Percentiles rank a stretch among this genome's conserved stretches.
phyloP scores from a whole-genome alignment of 2,329 filamentous ascomycete genomes.

The Metarhizium anisopliae region DNA sequence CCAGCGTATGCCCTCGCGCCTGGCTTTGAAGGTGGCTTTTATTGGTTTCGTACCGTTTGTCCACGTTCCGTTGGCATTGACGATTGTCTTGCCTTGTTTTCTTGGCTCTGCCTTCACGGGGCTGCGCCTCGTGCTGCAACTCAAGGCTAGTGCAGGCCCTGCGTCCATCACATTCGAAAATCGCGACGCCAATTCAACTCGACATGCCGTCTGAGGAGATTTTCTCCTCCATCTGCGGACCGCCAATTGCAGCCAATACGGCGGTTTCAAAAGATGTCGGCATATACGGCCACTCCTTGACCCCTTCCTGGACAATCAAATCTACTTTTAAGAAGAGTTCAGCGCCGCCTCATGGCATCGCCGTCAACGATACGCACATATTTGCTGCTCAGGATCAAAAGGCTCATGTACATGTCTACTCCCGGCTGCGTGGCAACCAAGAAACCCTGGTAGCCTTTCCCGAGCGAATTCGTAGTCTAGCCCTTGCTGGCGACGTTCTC shows the following conservation, averaged over 20 bases:
- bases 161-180: background rate
- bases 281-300: conserved; percentile 76
- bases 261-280: conserved; percentile 69
- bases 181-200: background rate
- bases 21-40: background rate
- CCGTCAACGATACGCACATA: conserved; percentile 71
- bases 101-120: background rate
- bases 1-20: background rate
- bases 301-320: conserved; percentile 67
- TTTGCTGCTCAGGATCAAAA: conserved; percentile 90
- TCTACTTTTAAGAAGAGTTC: conserved; percentile 87
- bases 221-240: conserved; percentile 48
- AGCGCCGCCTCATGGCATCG: conserved; percentile 67
- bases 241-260: conserved; percentile 51
- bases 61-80: background rate
- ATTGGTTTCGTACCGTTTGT: background rate
- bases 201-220: conserved; percentile 53
- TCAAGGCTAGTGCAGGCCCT: background rate
- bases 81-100: background rate
- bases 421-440: conserved; percentile 70
- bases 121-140: background rate
- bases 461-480: conserved; percentile 73
- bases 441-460: conserved; percentile 83
- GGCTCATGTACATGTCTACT: conserved; percentile 89
- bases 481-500: conserved; percentile 63